These are phyloP conservation scores for Scolecobasidium constrictum DNA, from an alignment of 2,329 filamentous ascomycete species.

Conservation along the genomic window DNA sequence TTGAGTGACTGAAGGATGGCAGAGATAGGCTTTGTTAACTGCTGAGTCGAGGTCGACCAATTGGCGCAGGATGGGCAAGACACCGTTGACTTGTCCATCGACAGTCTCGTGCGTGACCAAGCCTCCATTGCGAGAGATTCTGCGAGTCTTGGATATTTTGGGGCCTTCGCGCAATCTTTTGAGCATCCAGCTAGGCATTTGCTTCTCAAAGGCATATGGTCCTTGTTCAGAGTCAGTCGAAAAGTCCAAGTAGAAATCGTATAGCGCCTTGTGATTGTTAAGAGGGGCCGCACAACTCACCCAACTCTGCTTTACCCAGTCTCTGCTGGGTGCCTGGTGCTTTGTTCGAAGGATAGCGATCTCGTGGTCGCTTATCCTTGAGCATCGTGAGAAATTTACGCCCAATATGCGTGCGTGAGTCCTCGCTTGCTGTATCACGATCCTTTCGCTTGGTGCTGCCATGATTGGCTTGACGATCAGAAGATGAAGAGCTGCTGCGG, in stretches of 20 bases:
- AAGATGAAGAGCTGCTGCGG: no score
- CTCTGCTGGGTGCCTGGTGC: neutral
- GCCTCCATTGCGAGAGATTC: slow-evolving; percentile 30
- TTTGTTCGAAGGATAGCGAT: neutral
- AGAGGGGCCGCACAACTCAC: no score
- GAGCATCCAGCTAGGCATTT: slow-evolving; percentile 33
- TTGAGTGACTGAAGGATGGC: slow-evolving; percentile 63
- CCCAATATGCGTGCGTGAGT: neutral
- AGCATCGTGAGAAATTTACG: slow-evolving; percentile 7
- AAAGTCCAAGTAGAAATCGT: no score
- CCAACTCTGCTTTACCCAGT: neutral
- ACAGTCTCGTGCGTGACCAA: slow-evolving; percentile 29
- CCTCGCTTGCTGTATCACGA: neutral
- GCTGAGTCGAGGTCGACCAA: slow-evolving; percentile 47
- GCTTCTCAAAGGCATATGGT: slow-evolving; percentile 35
- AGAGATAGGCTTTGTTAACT: slow-evolving; percentile 67
- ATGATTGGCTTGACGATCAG: neutral
- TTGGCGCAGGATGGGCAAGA: slow-evolving; percentile 35
- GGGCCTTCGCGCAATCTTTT: slow-evolving; percentile 29
- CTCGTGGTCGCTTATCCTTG: neutral
- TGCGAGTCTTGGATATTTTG: slow-evolving; percentile 26
- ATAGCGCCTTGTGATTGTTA: no score
- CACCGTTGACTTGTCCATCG: slow-evolving; percentile 33
- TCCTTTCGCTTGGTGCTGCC: neutral
- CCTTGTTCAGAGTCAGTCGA: no score